Conservation (phyloP, 2,329 filamentous ascomycete genomes). For the Paecilomyces variotii region DNA sequence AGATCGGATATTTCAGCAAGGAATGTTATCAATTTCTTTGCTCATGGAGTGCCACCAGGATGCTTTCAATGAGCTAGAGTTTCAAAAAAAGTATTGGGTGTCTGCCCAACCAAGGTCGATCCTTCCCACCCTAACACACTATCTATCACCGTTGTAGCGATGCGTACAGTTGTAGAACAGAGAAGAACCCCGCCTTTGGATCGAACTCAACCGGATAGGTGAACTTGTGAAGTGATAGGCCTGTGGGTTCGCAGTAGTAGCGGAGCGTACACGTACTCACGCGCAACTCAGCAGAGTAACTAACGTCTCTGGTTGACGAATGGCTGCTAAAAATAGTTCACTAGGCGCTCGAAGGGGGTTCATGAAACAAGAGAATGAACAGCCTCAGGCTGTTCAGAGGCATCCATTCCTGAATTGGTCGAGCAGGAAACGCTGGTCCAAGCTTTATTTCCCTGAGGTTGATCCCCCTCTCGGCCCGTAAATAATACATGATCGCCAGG, state of each 20-base stretch:
- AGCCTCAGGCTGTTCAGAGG: neutral
- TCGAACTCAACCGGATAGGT: neutral
- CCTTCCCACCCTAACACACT: neutral
- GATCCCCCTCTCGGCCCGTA: neutral
- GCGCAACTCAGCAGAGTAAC: neutral
- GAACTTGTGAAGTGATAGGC: neutral
- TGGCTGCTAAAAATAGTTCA: neutral
- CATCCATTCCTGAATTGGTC: neutral
- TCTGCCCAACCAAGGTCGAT: neutral
- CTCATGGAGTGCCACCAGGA: conserved; percentile 13
- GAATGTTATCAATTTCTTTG: conserved; percentile 24
- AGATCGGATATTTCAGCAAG: conserved; percentile 26
- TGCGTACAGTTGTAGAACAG: neutral
- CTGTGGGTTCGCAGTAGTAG: neutral
- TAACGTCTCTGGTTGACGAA: neutral
- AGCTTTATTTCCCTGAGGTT: neutral
- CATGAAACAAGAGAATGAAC: neutral
- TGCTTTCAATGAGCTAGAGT: conserved; percentile 9
- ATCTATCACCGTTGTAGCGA: neutral
- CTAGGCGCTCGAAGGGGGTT: neutral
- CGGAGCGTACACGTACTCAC: neutral
- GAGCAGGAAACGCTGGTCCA: neutral
- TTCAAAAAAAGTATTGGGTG: conserved; percentile 8
- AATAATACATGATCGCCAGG: neutral
- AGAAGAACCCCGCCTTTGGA: neutral